A percentile compares a stretch with the other conserved stretches of the same genome.
phyloP scores from a whole-genome alignment of 2,329 filamentous ascomycete genomes.

The Aspergillus sclerotialis region DNA sequence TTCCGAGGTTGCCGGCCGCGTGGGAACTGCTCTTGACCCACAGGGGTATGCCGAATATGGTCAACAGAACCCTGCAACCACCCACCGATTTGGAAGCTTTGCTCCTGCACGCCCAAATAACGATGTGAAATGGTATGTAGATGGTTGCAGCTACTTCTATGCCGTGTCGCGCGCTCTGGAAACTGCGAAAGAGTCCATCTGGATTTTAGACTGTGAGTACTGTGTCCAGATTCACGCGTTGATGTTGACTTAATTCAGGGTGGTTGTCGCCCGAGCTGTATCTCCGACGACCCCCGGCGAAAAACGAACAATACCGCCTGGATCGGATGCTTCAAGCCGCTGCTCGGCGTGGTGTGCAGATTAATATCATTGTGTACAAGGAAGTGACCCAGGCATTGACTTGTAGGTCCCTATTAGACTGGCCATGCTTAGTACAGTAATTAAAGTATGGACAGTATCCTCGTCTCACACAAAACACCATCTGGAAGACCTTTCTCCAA shows the following conservation, averaged over 20 bases:
- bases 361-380: slow-evolving; percentile 88
- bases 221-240: not conserved
- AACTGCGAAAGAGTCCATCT: slow-evolving; percentile 68
- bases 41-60: slow-evolving; percentile 42
- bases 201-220: slow-evolving; percentile 67
- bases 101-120: slow-evolving; percentile 65
- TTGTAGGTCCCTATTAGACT: slow-evolving; percentile 48
- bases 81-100: slow-evolving; percentile 57
- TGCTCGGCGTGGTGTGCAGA: slow-evolving; percentile 73
- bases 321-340: slow-evolving; percentile 77
- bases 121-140: slow-evolving; percentile 78
- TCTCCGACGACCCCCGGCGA: slow-evolving; percentile 70
- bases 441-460: slow-evolving; percentile 45
- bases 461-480: slow-evolving; percentile 71
- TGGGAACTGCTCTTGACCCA: slow-evolving; percentile 41
- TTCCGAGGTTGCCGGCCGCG: slow-evolving; percentile 43
- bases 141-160: slow-evolving; percentile 78
- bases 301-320: slow-evolving; percentile 75
- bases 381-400: slow-evolving; percentile 77
- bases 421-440: not conserved
- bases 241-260: slow-evolving; percentile 35
- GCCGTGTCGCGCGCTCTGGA: slow-evolving; percentile 75
- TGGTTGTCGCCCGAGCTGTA: slow-evolving; percentile 87
- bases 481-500: slow-evolving; percentile 69
- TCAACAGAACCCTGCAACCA: slow-evolving; percentile 27